Evolutionary conservation across 2,329 filamentous ascomycete genomes (phyloP).

Genomic region (Fusarium sp.): DNA sequence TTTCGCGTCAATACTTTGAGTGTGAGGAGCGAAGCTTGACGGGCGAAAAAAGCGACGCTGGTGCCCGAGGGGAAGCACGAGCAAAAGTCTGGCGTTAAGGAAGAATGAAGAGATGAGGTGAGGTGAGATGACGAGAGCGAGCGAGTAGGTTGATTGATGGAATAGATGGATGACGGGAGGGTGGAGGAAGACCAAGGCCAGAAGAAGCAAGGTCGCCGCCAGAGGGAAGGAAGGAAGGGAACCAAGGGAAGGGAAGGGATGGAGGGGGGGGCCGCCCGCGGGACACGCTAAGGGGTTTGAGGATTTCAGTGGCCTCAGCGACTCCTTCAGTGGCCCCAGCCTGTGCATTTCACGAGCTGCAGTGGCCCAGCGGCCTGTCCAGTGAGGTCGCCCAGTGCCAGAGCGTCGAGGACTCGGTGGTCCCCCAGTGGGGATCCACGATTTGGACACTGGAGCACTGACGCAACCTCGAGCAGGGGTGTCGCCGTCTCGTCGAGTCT

Average conservation of each 20-base stretch:
- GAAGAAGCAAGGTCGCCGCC: slow-evolving; percentile 27
- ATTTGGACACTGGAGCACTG: slow-evolving; percentile 33
- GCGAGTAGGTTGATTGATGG: slow-evolving; percentile 5
- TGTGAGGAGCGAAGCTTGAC: neutral
- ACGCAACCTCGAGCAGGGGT: slow-evolving; percentile 23
- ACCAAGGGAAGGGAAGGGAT: slow-evolving; percentile 7
- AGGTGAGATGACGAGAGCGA: slow-evolving; percentile 29
- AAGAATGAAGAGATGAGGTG: slow-evolving; percentile 19
- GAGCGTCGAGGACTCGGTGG: slow-evolving; percentile 19
- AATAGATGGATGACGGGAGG: slow-evolving; percentile 39
- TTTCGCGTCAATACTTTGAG: slow-evolving; percentile 6
- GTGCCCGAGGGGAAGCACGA: neutral
- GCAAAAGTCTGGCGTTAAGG: slow-evolving; percentile 10
- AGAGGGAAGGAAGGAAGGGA: slow-evolving; percentile 15
- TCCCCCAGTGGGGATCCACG: slow-evolving; percentile 25
- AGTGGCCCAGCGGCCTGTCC: slow-evolving; percentile 27
- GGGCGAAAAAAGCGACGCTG: neutral
- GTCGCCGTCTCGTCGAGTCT: slow-evolving; percentile 8
- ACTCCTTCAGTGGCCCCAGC: slow-evolving; percentile 30
- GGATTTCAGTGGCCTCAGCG: slow-evolving; percentile 28
- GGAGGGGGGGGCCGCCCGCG: slow-evolving; percentile 8
- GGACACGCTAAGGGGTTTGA: slow-evolving; percentile 30
- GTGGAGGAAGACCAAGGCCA: slow-evolving; percentile 35
- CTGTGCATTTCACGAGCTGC: slow-evolving; percentile 36
- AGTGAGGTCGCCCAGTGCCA: slow-evolving; percentile 21